Evolutionary conservation across 176 grass and related monocot genomes (phyloP).

Genomic region (Cenchrus purpureus): DNA sequence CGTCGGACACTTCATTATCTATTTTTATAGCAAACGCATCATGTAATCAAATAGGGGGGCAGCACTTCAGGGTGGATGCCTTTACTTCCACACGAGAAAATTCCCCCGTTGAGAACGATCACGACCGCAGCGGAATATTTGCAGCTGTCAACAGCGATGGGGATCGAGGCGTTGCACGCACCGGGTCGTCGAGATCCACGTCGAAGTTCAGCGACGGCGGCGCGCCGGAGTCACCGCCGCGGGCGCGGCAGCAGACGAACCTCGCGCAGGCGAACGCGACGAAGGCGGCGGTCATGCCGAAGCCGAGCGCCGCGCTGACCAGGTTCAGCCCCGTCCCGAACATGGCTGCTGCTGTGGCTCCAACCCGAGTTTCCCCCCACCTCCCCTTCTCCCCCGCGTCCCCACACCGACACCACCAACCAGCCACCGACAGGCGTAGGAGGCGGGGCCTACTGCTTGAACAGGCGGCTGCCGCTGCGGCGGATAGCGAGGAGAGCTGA

Average conservation of each 20-base stretch:
- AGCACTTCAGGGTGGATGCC: not conserved
- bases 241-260: slow-evolving; percentile 64
- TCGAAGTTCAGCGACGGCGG: slow-evolving; percentile 45
- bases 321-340: slow-evolving; percentile 73
- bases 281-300: slow-evolving; percentile 85
- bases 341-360: slow-evolving; percentile 20
- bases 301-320: slow-evolving; percentile 77
- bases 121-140: not conserved
- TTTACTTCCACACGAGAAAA: slow-evolving; percentile 8
- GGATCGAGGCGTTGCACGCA: not conserved
- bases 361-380: not conserved
- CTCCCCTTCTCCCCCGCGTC: not conserved
- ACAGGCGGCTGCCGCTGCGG: slow-evolving; percentile 50
- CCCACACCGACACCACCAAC: not conserved
- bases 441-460: slow-evolving; percentile 35
- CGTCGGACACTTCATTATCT: not conserved
- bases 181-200: slow-evolving; percentile 45
- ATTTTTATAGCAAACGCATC: slow-evolving; percentile 1
- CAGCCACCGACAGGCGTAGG: not conserved
- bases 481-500: slow-evolving; percentile 43
- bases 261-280: slow-evolving; percentile 70
- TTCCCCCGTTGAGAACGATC: not conserved
- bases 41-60: not conserved
- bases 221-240: slow-evolving; percentile 23
- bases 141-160: not conserved